These are phyloP conservation scores for Thuidium tamariscinum DNA, from an alignment of 225 moss, liverwort and hornwort genomes.

Conservation along the genomic window DNA sequence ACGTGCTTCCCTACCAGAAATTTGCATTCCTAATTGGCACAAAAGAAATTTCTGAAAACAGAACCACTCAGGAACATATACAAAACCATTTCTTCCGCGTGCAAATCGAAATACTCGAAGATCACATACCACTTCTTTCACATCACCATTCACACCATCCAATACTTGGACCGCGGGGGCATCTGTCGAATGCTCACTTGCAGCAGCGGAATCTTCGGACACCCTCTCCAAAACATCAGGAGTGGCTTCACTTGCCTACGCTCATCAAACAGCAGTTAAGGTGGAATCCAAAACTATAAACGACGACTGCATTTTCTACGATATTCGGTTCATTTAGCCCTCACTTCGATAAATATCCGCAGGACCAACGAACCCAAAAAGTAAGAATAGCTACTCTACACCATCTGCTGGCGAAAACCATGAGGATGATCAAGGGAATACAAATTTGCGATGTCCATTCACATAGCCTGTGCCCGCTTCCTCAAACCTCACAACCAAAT, in stretches of 20 bases:
- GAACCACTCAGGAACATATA: not conserved
- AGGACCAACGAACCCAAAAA: not conserved
- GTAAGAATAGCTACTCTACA: not conserved
- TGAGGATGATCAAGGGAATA: not conserved
- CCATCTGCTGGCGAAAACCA: not conserved
- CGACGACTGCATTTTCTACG: not conserved
- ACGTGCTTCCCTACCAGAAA: not conserved
- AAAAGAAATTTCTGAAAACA: not conserved
- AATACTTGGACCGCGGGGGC: slow-evolving; percentile 51
- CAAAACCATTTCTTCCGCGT: not conserved
- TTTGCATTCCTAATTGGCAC: not conserved
- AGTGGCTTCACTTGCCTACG: slow-evolving; percentile 74
- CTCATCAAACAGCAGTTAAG: not conserved
- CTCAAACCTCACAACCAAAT: not conserved
- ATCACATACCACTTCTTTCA: slow-evolving; percentile 35
- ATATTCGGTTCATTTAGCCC: not conserved
- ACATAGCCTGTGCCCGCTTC: not conserved
- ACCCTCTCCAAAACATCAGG: slow-evolving; percentile 80
- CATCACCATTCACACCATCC: no score
- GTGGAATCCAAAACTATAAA: not conserved
- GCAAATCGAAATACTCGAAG: not conserved
- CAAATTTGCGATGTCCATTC: not conserved
- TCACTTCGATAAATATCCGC: not conserved
- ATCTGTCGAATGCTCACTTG: slow-evolving; percentile 59
- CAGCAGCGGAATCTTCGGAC: slow-evolving; percentile 62